Conservation (phyloP, 352 stramenopile genomes). For the Pythium dissimile region DNA sequence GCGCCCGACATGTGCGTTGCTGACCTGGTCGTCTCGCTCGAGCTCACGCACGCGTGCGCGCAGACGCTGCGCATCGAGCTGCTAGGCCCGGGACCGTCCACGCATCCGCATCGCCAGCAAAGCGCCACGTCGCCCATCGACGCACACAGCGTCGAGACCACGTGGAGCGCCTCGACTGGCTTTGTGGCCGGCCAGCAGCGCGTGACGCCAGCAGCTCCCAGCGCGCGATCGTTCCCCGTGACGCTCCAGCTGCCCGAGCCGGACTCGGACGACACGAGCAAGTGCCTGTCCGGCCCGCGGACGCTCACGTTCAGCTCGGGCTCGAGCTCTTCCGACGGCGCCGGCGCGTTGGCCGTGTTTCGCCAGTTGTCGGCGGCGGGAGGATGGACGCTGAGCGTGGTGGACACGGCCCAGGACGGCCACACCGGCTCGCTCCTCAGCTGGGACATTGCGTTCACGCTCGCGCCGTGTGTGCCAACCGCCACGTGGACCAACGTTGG, state of each 20-base stretch:
- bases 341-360: slow-evolving; percentile 54
- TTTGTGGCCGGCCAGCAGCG: slow-evolving; percentile 28
- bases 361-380: slow-evolving; percentile 46
- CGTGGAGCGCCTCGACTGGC: slow-evolving; percentile 40
- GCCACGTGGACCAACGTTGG: slow-evolving; percentile 55
- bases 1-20: slow-evolving; percentile 39
- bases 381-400: slow-evolving; percentile 57
- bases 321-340: not conserved
- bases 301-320: slow-evolving; percentile 30
- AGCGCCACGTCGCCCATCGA: slow-evolving; percentile 32
- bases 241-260: slow-evolving; percentile 42
- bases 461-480: slow-evolving; percentile 46
- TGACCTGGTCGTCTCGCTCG: slow-evolving; percentile 39
- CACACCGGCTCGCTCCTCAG: slow-evolving; percentile 37
- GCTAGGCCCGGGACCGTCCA: slow-evolving; percentile 55
- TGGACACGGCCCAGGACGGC: slow-evolving; percentile 39
- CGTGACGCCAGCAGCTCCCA: slow-evolving; percentile 30
- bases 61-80: slow-evolving; percentile 55
- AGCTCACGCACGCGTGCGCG: slow-evolving; percentile 52
- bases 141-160: slow-evolving; percentile 32
- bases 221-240: slow-evolving; percentile 43
- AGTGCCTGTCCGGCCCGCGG: slow-evolving; percentile 27
- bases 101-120: slow-evolving; percentile 48
- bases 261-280: slow-evolving; percentile 27
- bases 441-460: slow-evolving; percentile 54